Evolutionary conservation across 2,329 filamentous ascomycete species (phyloP), one percentile per base, ranked within the genome.

Genomic region (Talaromyces funiculosus): DNA sequence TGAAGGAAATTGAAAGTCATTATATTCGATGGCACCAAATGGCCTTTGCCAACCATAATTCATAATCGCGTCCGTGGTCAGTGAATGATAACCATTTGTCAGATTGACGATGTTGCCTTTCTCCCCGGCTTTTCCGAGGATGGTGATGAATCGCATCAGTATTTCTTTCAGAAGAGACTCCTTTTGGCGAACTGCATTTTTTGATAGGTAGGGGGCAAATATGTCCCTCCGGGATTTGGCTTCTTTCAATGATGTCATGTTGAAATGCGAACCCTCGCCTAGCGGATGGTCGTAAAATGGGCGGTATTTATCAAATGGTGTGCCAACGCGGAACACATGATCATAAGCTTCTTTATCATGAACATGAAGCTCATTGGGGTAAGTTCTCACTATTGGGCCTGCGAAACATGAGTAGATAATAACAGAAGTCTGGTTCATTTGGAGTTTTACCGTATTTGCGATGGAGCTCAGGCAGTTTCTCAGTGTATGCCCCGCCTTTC

Each of bases 341-440:
- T 72, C 68, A 57, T 68, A 72, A 60, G 63, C 69, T 10, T 68
- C 62, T 5, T 64, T 65, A 57, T 72, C 71, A 24, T 66, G 64
- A 61, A 72, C 66, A 57, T 73, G 71, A 20, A 73, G 61, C 57
- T 72, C 70, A 49, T 65, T 63, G 2, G 71, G 71, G 57, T 64
- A 66, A 54, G 71, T 71, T 29, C 71, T 69, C 18, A 72, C 67
- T 45, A 73, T 72, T 4, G 71, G 70, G 12, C 70, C 69, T 71
- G 53, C 20, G 12, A 12, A 38, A 38, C 16, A 38, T 38, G 16
- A 61, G 18, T 38, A 35, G 3, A 43, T 29, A 35, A 33, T 4
- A 43, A 18, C 10, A 51, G 33, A 47, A 14, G 6, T 22, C n/a
- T 16, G 35, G 43, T 33, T 42, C 16, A 18, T 60, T 62, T 9